Conservation (phyloP, 768 basidiomycete species). For the Stropharia rugosoannulata region DNA sequence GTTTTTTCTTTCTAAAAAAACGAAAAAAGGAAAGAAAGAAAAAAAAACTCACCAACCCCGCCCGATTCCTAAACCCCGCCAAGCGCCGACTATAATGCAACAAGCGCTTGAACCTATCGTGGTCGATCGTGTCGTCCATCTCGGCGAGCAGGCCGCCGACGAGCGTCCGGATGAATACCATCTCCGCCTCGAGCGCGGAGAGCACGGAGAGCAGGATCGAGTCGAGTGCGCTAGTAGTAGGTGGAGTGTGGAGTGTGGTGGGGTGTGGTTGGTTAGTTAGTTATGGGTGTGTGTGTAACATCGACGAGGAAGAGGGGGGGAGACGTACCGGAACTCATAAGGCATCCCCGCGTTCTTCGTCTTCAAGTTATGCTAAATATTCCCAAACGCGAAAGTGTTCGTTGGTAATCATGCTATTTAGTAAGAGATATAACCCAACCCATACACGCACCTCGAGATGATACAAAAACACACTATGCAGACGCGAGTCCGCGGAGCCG, state of each 20-base stretch:
- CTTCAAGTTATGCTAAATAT: conserved; percentile 92
- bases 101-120: conserved; percentile 89
- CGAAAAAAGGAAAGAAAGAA: neutral
- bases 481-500: conserved; percentile 81
- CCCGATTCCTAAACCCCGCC: conserved; percentile 87
- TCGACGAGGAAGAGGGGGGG: too few species aligned
- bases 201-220: conserved; percentile 90
- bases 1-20: too few species aligned
- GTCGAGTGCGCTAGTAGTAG: conserved; percentile 89
- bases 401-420: too few species aligned
- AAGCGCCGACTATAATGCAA: conserved; percentile 91
- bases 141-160: conserved; percentile 90
- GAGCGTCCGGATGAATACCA: conserved; percentile 90
- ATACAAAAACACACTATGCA: conserved; percentile 86
- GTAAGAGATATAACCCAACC: too few species aligned
- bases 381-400: too few species aligned
- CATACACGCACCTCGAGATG: conserved; percentile 67
- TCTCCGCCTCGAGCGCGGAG: conserved; percentile 92
- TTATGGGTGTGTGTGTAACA: too few species aligned
- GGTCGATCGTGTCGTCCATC: conserved; percentile 93
- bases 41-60: conserved; percentile 60
- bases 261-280: too few species aligned
- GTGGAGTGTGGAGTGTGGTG: too few species aligned
- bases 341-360: conserved; percentile 66
- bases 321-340: conserved; percentile 80